Base-by-base conservation (phyloP, 345 rosid genomes). In the Aquilaria yunnanensis region DNA sequence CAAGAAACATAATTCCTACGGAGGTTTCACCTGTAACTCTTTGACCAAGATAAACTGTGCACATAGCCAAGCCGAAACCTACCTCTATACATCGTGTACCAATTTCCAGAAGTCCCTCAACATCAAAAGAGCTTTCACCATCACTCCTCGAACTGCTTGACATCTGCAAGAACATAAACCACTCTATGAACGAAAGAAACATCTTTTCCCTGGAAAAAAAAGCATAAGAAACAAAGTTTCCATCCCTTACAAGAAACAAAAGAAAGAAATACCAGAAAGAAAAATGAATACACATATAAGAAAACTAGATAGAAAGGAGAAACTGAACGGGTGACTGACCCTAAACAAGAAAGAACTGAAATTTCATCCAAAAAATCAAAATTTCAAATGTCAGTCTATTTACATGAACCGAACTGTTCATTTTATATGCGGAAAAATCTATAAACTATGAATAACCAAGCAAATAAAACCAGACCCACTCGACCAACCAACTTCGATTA, bases 11-110 rank as follows among this genome's bases (percentile, higher is more conserved):
- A 37, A 37, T 37, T 37, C 23, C 23, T 16, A 16, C 0, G 23
- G 23, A 16, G 23, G 8, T 37, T 37, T 37, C 2, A 37, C 5
- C 43, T 37, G 8, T 8, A 37, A 37, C 43, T 37, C 43, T 37
- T 37, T 4, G 43, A 5, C 5, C 5, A 37, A 37, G 2, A 37
- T 4, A 37, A 37, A 3, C 2, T 37, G 43, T 8, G 8, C 5
- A 8, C 43, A 37, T 8, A 37, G 43, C 5, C 7, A 37, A 37
- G 7, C 5, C 2, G 5, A 14, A 64, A 30, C 34, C 1, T 56
- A 81, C 90, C 86, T 83, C 88, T 71, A 62, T 67, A 68, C 78
- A 83, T 77, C 85, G 74, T 4, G 76, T 77, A 54, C 75, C 77
- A 58, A 86, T 72, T 72, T 78, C 74, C 63, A 77, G 55, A 60